Conservation (phyloP, 129 eudicot genomes). For the Lactuca sativa region DNA sequence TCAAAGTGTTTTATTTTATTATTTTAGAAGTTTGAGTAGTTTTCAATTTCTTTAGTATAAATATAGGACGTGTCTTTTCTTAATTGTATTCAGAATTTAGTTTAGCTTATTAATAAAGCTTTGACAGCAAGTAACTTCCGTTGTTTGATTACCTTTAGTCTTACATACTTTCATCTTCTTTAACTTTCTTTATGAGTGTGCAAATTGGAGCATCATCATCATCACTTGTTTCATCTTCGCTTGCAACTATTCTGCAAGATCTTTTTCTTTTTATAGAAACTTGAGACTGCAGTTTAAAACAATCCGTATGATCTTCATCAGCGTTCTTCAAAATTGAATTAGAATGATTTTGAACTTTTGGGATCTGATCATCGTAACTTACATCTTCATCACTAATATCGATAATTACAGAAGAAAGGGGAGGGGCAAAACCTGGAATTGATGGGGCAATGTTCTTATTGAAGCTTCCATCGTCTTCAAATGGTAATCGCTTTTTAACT, state of each 20-base stretch:
- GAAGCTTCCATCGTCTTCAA: slow-evolving; percentile 37
- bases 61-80: too few species aligned
- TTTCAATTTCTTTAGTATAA: too few species aligned
- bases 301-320: slow-evolving; percentile 28
- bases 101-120: too few species aligned
- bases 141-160: too few species aligned
- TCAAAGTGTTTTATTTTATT: too few species aligned
- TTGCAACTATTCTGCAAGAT: slow-evolving; percentile 32
- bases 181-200: slow-evolving; percentile 26
- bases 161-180: slow-evolving; percentile 15
- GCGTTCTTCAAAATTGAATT: neutral
- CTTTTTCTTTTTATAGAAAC: slow-evolving; percentile 18
- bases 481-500: slow-evolving; percentile 40
- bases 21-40: too few species aligned
- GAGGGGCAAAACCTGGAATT: slow-evolving; percentile 48
- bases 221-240: slow-evolving; percentile 42
- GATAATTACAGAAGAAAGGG: slow-evolving; percentile 35
- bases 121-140: too few species aligned
- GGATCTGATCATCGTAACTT: neutral
- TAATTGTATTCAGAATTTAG: too few species aligned
- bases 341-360: too few species aligned
- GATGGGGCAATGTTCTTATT: slow-evolving; percentile 46
- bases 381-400: slow-evolving; percentile 48
- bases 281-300: neutral
- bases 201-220: slow-evolving; percentile 44